Conservation (phyloP, 2,329 filamentous ascomycete species). For the Hypoxylon sp. region DNA sequence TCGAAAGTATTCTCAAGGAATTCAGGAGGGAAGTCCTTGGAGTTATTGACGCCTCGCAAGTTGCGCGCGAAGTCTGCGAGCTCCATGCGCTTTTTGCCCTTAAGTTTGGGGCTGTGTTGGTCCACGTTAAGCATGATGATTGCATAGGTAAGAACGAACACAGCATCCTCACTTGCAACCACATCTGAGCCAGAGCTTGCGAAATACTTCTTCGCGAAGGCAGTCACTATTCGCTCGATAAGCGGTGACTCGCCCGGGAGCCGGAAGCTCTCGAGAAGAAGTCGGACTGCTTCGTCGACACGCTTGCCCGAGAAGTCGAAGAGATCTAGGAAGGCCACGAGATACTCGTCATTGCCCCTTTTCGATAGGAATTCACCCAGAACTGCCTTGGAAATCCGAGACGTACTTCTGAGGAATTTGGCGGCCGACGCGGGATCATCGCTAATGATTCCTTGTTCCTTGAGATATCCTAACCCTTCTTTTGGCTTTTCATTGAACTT, state of each 20-base stretch:
- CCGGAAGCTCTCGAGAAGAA: constrained; percentile 91
- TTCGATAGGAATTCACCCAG: constrained; percentile 96
- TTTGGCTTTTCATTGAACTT: constrained; percentile 98
- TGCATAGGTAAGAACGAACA: constrained; percentile 92
- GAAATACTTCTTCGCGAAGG: constrained; percentile 89
- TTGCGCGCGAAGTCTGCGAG: constrained; percentile 87
- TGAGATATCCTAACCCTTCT: constrained; percentile 86
- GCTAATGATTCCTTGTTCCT: constrained; percentile 87
- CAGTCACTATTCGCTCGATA: constrained; percentile 91
- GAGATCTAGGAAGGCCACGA: constrained; percentile 86
- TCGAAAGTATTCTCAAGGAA: constrained; percentile 91
- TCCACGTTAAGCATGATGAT: constrained; percentile 99
- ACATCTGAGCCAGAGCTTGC: constrained; percentile 77
- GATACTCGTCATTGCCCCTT: constrained; percentile 85
- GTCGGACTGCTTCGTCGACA: constrained; percentile 89
- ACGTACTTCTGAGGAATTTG: constrained; percentile 88
- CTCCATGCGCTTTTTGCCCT: constrained; percentile 84
- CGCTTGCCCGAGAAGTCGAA: constrained; percentile 91
- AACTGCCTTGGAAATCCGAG: constrained; percentile 88
- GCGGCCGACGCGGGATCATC: constrained; percentile 85
- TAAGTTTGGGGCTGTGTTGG: constrained; percentile 94
- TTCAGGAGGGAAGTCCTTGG: constrained; percentile 84
- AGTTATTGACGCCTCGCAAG: constrained; percentile 89
- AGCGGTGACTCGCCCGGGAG: constrained; percentile 92
- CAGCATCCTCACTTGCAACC: constrained; percentile 87